Conservation (phyloP, 345 rosid genomes). For the Raphanus sativus region DNA sequence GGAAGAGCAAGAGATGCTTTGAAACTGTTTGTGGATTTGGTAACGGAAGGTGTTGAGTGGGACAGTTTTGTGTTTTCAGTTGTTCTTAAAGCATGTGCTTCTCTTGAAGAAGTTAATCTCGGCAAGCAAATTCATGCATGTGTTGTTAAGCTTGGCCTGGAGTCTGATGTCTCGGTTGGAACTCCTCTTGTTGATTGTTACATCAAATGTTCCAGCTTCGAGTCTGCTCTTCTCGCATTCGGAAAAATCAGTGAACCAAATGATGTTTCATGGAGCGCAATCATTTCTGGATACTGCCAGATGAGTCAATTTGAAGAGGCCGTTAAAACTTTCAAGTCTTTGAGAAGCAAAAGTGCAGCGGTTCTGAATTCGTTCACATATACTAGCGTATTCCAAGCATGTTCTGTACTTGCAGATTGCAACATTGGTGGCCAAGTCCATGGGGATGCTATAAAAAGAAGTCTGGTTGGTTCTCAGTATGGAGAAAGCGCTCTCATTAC, state of each 20-base stretch:
- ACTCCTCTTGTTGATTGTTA: conserved; percentile 77
- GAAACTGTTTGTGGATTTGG: conserved; percentile 47
- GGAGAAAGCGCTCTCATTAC: conserved; percentile 72
- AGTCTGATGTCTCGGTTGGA: conserved; percentile 65
- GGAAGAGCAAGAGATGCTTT: conserved; percentile 48
- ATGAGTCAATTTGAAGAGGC: conserved; percentile 55
- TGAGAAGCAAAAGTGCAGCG: conserved; percentile 43
- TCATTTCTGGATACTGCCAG: conserved; percentile 65
- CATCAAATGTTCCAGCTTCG: conserved; percentile 53
- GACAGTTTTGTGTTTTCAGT: conserved; percentile 66
- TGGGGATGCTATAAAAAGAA: conserved; percentile 72
- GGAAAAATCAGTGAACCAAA: conserved; percentile 58
- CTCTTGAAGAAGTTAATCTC: conserved; percentile 46
- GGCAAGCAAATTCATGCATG: conserved; percentile 68
- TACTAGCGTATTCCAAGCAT: conserved; percentile 72
- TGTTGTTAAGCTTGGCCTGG: conserved; percentile 61
- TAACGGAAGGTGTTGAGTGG: conserved; percentile 54
- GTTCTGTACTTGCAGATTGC: conserved; percentile 61
- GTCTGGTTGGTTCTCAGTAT: conserved; percentile 49
- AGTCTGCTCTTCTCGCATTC: conserved; percentile 58
- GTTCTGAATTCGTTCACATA: conserved; percentile 58
- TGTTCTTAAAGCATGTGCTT: conserved; percentile 68
- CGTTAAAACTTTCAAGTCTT: conserved; percentile 48
- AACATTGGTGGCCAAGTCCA: conserved; percentile 69
- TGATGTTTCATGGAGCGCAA: conserved; percentile 72